These are phyloP conservation scores for Boletus tomentosulus DNA, from an alignment of 768 basidiomycete species.

Conservation along the genomic window DNA sequence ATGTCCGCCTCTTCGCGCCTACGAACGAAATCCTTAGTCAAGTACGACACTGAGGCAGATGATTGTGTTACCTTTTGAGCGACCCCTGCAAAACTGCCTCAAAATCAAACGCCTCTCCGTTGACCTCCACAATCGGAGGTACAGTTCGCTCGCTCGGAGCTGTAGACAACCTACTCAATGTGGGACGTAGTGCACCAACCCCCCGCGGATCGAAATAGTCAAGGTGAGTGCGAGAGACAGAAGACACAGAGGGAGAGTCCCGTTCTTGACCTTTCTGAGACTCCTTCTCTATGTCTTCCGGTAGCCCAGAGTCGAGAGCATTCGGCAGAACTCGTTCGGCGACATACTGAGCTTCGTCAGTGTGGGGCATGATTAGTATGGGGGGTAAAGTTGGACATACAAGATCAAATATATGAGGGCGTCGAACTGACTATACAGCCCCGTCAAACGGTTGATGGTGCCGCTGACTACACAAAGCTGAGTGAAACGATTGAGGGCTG, in stretches of 20 bases:
- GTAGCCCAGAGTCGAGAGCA: conserved; percentile 1
- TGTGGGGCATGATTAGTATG: conserved; percentile 8
- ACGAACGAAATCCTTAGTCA: not conserved
- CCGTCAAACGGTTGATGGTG: not conserved
- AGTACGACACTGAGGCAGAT: not conserved
- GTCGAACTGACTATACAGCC: too few species aligned
- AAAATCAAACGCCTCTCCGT: conserved; percentile 30
- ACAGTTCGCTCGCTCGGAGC: conserved; percentile 3
- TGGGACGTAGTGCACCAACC: conserved; percentile 25
- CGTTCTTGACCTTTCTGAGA: not conserved
- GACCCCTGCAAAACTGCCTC: conserved; percentile 24
- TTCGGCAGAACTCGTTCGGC: not conserved
- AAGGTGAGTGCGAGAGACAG: conserved; percentile 36
- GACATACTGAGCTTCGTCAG: not conserved
- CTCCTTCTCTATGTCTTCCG: conserved; percentile 6
- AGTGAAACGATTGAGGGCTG: not conserved
- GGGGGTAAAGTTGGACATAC: too few species aligned
- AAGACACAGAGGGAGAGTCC: conserved; percentile 1
- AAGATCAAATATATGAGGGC: too few species aligned
- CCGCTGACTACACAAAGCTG: not conserved
- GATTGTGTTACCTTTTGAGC: conserved; percentile 15
- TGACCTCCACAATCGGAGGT: not conserved
- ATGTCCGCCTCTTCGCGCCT: conserved; percentile 49
- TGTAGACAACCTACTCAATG: conserved; percentile 13
- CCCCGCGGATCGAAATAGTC: conserved; percentile 55